Evolutionary conservation across 140 eudicot species (phyloP), one percentile per base, ranked within the genome.

Genomic region (Cichorium intybus): DNA sequence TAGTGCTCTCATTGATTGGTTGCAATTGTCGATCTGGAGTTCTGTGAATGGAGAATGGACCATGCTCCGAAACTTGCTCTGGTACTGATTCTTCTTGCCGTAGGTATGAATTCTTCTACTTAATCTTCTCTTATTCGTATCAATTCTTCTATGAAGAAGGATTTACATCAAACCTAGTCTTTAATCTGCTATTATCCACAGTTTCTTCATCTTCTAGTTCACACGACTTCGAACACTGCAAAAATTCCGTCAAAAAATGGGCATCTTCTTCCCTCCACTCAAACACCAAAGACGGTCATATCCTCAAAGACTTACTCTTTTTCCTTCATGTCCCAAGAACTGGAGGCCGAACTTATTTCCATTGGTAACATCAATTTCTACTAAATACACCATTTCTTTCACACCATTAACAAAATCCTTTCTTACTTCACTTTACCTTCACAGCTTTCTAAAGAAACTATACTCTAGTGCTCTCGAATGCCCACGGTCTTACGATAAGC

Each of bases 261-360:
- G 86, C 90, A 23, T 86, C 90, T 33, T 73, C 88, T 43, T 76
- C 97, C n/a, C 69, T 82, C 70, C 77, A 71, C 24, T 64, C 79
- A 16, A 83, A 86, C 62, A 80, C 84, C 58, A 84, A 72, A 69
- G 78, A 89, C 37, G 81, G 83, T 39, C 94, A 86, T 73, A 73
- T 81, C 17, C 71, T 93, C 23, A 80, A 75, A 47, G 94, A 93
- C 64, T 75, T 93, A 64, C 79, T 93, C 61, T 89, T 88, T 72
- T 89, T 93, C 69, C 91, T 93, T 70, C 99, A 93, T 59, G 77
- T 93, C 22, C 96, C 97, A 5, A 87, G 99, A 69, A 93, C 99
- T 0, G 99, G 99, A 57, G 99, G 99, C 7, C 81, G 99, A 10
- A 85, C 99, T 6, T 93, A 93, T 74, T 87, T 79, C 41, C 82